These are phyloP conservation scores for Pseudopithomyces maydicus DNA, from an alignment of 2,329 filamentous ascomycete genomes.

Conservation along the genomic window DNA sequence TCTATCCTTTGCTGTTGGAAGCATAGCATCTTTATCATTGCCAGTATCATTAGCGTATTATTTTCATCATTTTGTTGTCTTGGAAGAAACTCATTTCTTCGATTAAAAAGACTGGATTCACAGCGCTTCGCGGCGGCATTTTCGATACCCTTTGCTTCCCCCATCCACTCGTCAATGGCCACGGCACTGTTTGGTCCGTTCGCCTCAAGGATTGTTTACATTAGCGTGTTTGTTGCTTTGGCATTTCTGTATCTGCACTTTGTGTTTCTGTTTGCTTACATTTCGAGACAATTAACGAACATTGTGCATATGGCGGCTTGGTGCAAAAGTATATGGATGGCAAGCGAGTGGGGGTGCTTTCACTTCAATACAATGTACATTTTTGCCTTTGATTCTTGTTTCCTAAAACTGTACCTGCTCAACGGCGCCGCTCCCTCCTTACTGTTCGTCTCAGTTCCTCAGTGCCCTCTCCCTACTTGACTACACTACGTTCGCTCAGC, in stretches of 20 bases:
- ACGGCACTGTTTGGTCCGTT: not conserved
- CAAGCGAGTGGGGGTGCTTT: slow-evolving; percentile 6
- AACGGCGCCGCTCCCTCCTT: slow-evolving; percentile 2
- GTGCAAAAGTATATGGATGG: slow-evolving; percentile 11
- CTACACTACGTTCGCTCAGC: slow-evolving; percentile 3
- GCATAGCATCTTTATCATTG: slow-evolving; percentile 28
- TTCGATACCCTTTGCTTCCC: slow-evolving; percentile 39
- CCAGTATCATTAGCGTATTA: slow-evolving; percentile 31
- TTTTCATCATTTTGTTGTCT: slow-evolving; percentile 15
- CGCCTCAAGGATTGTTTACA: slow-evolving; percentile 2
- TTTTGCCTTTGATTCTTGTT: slow-evolving; percentile 17
- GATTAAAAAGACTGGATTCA: slow-evolving; percentile 19
- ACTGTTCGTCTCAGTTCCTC: not conserved
- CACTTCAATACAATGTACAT: slow-evolving; percentile 32
- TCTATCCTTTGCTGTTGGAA: slow-evolving; percentile 20
- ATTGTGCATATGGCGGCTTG: slow-evolving; percentile 15
- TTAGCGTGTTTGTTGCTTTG: slow-evolving; percentile 8
- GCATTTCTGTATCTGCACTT: slow-evolving; percentile 7
- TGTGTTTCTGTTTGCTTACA: slow-evolving; percentile 13
- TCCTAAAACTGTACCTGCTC: not conserved
- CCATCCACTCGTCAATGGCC: slow-evolving; percentile 5
- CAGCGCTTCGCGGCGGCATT: slow-evolving; percentile 39
- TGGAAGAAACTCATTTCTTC: slow-evolving; percentile 6
- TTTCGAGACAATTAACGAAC: not conserved
- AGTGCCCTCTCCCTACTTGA: not conserved